Evolutionary conservation across 805 yeast genomes (phyloP).

Genomic region (Candida argentea): DNA sequence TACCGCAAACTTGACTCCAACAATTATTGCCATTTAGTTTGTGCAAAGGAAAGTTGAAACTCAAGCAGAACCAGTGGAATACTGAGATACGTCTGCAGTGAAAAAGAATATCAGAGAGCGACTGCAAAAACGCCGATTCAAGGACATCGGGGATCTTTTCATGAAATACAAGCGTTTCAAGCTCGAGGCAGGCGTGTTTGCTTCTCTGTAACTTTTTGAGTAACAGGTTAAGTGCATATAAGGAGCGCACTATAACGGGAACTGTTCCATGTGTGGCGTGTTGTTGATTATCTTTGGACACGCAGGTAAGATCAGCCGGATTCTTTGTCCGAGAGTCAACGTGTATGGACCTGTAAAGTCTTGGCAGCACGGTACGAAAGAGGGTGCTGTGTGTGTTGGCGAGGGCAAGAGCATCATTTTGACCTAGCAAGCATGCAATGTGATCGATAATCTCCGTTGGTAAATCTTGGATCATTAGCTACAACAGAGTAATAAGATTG

Average conservation of each 20-base stretch:
- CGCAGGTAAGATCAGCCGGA: constrained; percentile 4
- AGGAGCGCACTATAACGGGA: constrained; percentile 4
- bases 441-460: constrained; percentile 5
- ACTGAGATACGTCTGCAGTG: constrained; percentile 3
- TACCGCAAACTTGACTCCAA: constrained; percentile 3
- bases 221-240: constrained; percentile 7
- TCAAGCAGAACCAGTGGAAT: constrained; percentile 4
- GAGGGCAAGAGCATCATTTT: constrained; percentile 6
- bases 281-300: neutral
- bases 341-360: constrained; percentile 4
- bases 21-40: neutral
- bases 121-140: constrained; percentile 3
- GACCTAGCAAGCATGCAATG: constrained; percentile 5
- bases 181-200: constrained; percentile 1
- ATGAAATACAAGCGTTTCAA: constrained; percentile 3
- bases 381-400: constrained; percentile 4
- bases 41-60: constrained; percentile 2
- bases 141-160: constrained; percentile 6
- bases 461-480: constrained; percentile 3
- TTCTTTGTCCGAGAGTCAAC: constrained; percentile 6
- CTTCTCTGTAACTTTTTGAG: constrained; percentile 4
- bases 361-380: constrained; percentile 3
- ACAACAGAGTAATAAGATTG: too few species aligned
- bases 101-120: constrained; percentile 3
- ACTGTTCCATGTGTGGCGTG: neutral